phyloP scores from a whole-genome alignment of 441 rosid species.

The Mallotus japonicus region DNA sequence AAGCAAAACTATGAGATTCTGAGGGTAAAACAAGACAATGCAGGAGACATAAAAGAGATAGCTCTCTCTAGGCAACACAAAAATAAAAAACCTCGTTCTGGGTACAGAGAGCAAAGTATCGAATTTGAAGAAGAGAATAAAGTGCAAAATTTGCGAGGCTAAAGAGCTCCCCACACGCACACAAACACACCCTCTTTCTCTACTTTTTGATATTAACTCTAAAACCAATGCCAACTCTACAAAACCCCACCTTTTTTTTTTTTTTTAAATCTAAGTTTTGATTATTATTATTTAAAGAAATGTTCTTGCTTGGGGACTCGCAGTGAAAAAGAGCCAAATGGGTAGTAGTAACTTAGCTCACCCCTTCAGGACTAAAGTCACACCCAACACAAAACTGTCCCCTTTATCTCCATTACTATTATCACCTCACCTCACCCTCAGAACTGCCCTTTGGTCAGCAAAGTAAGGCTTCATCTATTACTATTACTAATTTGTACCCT shows the following conservation, averaged over 20 bases:
- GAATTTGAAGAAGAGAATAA: slow-evolving; percentile 61
- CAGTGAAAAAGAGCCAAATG: slow-evolving; percentile 15
- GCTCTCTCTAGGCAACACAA: slow-evolving; percentile 20
- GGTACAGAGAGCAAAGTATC: slow-evolving; percentile 54
- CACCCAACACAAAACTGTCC: slow-evolving; percentile 10
- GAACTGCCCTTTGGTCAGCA: neutral
- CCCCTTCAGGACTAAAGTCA: slow-evolving; percentile 4
- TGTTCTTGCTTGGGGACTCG: neutral
- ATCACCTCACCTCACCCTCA: too few relatives aligned
- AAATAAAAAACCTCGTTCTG: slow-evolving; percentile 59
- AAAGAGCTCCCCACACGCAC: slow-evolving; percentile 19
- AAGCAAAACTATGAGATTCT: slow-evolving; percentile 45
- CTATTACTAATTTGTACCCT: neutral
- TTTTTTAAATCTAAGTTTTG: neutral
- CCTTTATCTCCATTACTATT: neutral
- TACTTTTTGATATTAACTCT: slow-evolving; percentile 27
- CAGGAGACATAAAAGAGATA: slow-evolving; percentile 29
- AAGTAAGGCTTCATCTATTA: neutral
- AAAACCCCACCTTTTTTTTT: neutral
- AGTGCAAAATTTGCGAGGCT: slow-evolving; percentile 26
- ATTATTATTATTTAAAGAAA: neutral
- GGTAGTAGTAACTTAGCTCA: neutral
- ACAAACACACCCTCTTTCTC: slow-evolving; percentile 18
- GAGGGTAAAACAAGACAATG: slow-evolving; percentile 57
- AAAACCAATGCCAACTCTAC: slow-evolving; percentile 34